Evolutionary conservation across 345 rosid species (phyloP).

Genomic region (Eucalyptus curtisii): DNA sequence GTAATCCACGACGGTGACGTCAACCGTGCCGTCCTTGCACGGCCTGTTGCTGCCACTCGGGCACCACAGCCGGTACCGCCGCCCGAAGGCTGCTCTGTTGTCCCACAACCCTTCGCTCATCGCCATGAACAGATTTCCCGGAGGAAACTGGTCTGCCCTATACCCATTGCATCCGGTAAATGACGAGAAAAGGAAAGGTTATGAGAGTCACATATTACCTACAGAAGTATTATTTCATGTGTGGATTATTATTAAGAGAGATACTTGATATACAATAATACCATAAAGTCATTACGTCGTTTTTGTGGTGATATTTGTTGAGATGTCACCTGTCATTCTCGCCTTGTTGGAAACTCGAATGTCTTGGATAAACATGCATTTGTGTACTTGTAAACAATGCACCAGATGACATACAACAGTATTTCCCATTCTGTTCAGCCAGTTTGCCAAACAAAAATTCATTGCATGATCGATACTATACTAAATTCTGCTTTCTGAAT

Average conservation of each 20-base stretch:
- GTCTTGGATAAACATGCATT: background rate
- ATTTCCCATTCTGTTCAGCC: background rate
- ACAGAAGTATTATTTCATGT: background rate
- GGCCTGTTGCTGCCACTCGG: constrained; percentile 10
- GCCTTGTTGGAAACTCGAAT: background rate
- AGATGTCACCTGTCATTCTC: background rate
- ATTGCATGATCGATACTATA: background rate
- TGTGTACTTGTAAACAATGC: background rate
- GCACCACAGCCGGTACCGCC: constrained; percentile 13
- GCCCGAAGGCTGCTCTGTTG: constrained; percentile 20
- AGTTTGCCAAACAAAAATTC: background rate
- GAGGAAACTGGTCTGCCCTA: constrained; percentile 13
- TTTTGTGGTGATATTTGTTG: background rate
- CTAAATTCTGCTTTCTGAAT: background rate
- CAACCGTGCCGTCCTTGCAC: constrained; percentile 5
- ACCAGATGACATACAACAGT: background rate
- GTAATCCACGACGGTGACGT: constrained; percentile 22
- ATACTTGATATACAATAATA: background rate
- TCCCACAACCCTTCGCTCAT: constrained; percentile 24
- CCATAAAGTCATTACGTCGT: background rate
- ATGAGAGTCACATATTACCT: background rate
- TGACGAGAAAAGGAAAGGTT: background rate
- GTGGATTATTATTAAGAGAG: background rate
- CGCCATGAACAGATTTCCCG: constrained; percentile 6
- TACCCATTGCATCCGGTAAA: constrained; percentile 7